A percentile compares a stretch with the other conserved stretches of the same genome.
Conservation (phyloP, 192 early-diverging fungal species). For the Umbelopsis ramanniana region DNA sequence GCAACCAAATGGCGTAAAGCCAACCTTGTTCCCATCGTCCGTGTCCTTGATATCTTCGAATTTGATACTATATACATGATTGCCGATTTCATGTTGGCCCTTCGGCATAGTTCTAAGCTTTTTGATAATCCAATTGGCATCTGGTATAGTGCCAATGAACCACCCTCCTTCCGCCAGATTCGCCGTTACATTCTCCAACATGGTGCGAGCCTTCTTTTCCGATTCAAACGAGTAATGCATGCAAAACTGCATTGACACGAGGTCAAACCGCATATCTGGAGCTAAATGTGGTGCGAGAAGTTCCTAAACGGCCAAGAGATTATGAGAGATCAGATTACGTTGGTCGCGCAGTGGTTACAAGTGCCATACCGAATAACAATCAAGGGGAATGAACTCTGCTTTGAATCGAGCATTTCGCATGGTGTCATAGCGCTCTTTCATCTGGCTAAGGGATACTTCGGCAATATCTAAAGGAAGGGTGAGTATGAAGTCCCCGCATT, state of each 20-base stretch:
- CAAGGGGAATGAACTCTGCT: constrained; percentile 82
- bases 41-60: constrained; percentile 71
- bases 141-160: constrained; percentile 94
- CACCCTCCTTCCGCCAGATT: constrained; percentile 73
- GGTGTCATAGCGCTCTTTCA: constrained; percentile 64
- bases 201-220: constrained; percentile 79
- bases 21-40: constrained; percentile 14
- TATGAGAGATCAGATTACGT: too few species aligned
- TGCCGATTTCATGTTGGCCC: constrained; percentile 74
- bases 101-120: constrained; percentile 35
- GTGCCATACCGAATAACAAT: constrained; percentile 78
- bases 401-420: constrained; percentile 62
- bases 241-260: constrained; percentile 97
- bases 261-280: constrained; percentile 64
- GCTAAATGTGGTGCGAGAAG: constrained; percentile 59
- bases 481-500: not conserved
- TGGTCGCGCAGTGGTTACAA: not conserved
- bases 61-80: constrained; percentile 83
- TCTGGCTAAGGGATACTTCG: constrained; percentile 82
- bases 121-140: constrained; percentile 85
- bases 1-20: constrained; percentile 74
- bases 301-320: constrained; percentile 52
- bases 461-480: constrained; percentile 75
- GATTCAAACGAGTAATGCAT: constrained; percentile 94
- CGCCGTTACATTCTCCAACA: constrained; percentile 78